Conservation (phyloP, 495 filamentous ascomycete genomes). For the Trichoderma orchidacearum region DNA sequence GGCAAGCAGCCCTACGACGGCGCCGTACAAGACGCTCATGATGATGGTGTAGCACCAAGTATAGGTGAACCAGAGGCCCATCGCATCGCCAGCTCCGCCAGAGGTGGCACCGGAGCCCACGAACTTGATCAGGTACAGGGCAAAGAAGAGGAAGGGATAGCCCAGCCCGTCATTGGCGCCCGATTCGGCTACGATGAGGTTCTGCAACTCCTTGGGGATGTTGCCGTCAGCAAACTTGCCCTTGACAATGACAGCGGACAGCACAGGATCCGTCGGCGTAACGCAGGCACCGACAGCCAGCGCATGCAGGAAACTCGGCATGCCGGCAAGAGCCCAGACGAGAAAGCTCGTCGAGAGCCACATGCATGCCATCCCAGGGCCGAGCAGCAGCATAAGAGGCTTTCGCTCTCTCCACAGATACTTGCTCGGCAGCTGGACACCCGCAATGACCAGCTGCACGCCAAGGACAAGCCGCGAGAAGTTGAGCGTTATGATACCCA, state of each 20-base stretch:
- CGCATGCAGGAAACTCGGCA: conserved; percentile 60
- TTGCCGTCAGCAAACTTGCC: conserved; percentile 88
- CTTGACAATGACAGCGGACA: conserved; percentile 85
- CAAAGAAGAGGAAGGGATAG: conserved; percentile 80
- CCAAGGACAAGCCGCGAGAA: conserved; percentile 84
- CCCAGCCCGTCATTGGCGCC: conserved; percentile 92
- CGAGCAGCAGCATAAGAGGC: conserved; percentile 59
- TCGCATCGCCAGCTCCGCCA: conserved; percentile 52
- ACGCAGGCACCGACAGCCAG: conserved; percentile 72
- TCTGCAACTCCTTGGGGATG: conserved; percentile 67
- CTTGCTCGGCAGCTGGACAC: conserved; percentile 79
- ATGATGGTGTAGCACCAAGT: conserved; percentile 78
- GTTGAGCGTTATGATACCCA: conserved; percentile 46
- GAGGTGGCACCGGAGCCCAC: conserved; percentile 24
- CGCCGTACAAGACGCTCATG: conserved; percentile 66
- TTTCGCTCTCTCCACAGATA: conserved; percentile 76
- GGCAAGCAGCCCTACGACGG: conserved; percentile 62
- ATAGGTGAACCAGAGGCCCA: conserved; percentile 75
- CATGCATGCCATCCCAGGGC: conserved; percentile 79
- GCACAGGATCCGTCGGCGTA: conserved; percentile 82
- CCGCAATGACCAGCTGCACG: conserved; percentile 80
- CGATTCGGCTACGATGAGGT: conserved; percentile 80
- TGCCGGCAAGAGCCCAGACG: conserved; percentile 65
- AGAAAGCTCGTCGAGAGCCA: conserved; percentile 73
- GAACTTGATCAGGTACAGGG: conserved; percentile 73